Evolutionary conservation across 1,284 basidiomycete species (phyloP).

Genomic region (Melampsora allii-populina): DNA sequence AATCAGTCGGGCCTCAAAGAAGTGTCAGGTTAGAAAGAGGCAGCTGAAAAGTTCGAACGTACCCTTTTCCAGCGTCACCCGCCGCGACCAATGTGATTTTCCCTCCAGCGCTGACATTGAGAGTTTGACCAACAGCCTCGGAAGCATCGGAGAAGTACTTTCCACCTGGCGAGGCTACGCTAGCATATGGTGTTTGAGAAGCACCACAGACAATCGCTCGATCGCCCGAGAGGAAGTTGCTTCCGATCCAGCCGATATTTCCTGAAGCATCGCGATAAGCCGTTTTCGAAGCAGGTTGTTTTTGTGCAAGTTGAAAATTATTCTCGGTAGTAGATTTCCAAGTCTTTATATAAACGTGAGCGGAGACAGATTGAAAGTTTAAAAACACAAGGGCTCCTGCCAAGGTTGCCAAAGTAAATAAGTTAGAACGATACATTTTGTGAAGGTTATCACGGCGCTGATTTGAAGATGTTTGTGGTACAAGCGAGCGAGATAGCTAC

Average conservation of each 20-base stretch:
- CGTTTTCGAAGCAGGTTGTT: conserved; percentile 15
- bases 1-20: not conserved
- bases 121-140: conserved; percentile 24
- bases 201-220: conserved; percentile 32
- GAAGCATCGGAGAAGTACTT: conserved; percentile 15
- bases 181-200: conserved; percentile 23
- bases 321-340: conserved; percentile 20
- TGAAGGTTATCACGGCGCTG: not conserved
- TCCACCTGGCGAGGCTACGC: conserved; percentile 19
- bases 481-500: not conserved
- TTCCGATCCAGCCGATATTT: conserved; percentile 36
- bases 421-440: conserved; percentile 1
- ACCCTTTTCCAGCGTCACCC: conserved; percentile 34
- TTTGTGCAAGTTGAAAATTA: conserved; percentile 28
- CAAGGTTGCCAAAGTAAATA: not conserved
- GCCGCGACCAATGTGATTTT: conserved; percentile 19
- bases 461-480: not conserved
- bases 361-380: not conserved
- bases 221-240: conserved; percentile 29
- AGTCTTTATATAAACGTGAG: conserved; percentile 26
- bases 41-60: not conserved
- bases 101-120: conserved; percentile 31
- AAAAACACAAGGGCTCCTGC: not conserved
- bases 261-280: conserved; percentile 32
- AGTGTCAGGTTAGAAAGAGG: not conserved